These are phyloP conservation scores for Cryphonectria naterciae DNA, from an alignment of 2,329 filamentous ascomycete genomes.

Conservation along the genomic window DNA sequence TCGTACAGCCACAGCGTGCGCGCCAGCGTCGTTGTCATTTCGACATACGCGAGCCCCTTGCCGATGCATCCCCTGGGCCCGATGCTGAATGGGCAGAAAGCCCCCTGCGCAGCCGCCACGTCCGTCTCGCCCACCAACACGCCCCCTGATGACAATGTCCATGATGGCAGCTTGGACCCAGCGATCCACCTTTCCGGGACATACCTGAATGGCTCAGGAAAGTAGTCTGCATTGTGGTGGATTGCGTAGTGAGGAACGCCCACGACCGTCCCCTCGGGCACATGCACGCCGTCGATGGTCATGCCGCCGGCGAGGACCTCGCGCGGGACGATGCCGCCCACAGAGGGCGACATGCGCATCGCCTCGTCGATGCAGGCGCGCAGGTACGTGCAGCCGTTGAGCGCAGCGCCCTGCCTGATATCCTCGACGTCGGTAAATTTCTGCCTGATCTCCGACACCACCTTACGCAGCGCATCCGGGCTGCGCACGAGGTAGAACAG, in stretches of 20 bases:
- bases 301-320: slow-evolving; percentile 61
- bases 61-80: slow-evolving; percentile 74
- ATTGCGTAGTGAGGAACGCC: slow-evolving; percentile 70
- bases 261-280: slow-evolving; percentile 65
- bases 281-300: slow-evolving; percentile 54
- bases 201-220: slow-evolving; percentile 61
- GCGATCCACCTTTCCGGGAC: slow-evolving; percentile 68
- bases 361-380: slow-evolving; percentile 68
- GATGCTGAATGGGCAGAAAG: slow-evolving; percentile 76
- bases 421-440: slow-evolving; percentile 58
- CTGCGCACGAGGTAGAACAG: slow-evolving; percentile 65
- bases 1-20: slow-evolving; percentile 66
- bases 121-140: slow-evolving; percentile 53
- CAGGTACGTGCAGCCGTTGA: slow-evolving; percentile 60
- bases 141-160: slow-evolving; percentile 35
- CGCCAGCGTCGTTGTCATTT: slow-evolving; percentile 67
- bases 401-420: slow-evolving; percentile 54
- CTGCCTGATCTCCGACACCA: slow-evolving; percentile 55
- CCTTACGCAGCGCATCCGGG: slow-evolving; percentile 50
- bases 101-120: slow-evolving; percentile 61
- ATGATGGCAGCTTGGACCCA: slow-evolving; percentile 45
- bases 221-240: slow-evolving; percentile 69
- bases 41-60: slow-evolving; percentile 69
- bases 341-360: slow-evolving; percentile 65
- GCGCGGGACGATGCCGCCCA: slow-evolving; percentile 63